Evolutionary conservation across 2,329 filamentous ascomycete species (phyloP), one percentile per base, ranked within the genome.

Genomic region (Colletotrichum lini): DNA sequence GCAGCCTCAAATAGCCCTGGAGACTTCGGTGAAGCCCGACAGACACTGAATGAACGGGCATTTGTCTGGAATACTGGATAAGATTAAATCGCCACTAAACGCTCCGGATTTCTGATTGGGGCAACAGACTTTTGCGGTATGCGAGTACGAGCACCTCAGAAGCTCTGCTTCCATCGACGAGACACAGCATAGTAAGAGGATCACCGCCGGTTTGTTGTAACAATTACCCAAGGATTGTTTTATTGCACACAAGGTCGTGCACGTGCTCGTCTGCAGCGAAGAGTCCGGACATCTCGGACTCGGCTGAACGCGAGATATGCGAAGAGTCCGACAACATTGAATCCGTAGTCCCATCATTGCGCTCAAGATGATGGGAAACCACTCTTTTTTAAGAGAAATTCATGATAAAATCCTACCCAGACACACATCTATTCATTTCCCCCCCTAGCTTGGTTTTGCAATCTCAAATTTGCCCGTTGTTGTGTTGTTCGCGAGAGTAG

Each of bases 231-330:
- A 1, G 26, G 26, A 30, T 30, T 30, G 26, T 6, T 6, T 30
- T 30, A 13, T 18, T 45, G 5, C 23, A 49, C 10, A 12, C 2
- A 56, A 15, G 15, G 7, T 35, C 6, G 26, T 30, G 26, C 30
- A 50, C 45, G 58, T 61, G 58, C 40, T 23, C n/a, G 16, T 4
- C 13, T 15, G 4, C 3, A 10, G n/a, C 23, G 16, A 61, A 16
- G 35, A 4, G 23, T 38, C 54, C 64, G 54, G 60, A 7, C 10
- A 16, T 21, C 21, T 66, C 64, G 64, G 64, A 45, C 54, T 66
- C 64, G 64, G 64, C 8, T 60, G 18, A 15, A 45, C 53, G 57
- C 54, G 54, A 66, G 45, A 21, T 7, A 18, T 66, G 15, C 64
- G 45, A 60, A n/a, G 13, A 52, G 23, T 35, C 23, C 64, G 47